These are phyloP conservation scores for Mucuna pruriens DNA, from an alignment of 306 rosid genomes.

Conservation along the genomic window DNA sequence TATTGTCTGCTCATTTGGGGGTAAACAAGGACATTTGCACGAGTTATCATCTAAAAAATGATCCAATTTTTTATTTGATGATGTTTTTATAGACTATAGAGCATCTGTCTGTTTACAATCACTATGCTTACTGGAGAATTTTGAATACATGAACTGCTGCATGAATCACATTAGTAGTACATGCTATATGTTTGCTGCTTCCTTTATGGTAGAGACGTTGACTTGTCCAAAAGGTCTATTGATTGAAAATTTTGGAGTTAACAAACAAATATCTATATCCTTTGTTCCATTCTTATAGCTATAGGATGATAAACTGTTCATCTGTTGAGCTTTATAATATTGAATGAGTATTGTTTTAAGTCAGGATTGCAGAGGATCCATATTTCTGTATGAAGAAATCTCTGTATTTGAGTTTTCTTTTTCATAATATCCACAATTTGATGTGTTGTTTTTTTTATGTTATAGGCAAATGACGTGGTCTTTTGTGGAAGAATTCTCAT, in stretches of 20 bases:
- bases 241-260: neutral
- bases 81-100: neutral
- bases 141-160: neutral
- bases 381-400: neutral
- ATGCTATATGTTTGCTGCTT: neutral
- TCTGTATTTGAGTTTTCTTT: conserved; percentile 8
- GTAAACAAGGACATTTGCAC: neutral
- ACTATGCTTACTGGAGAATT: neutral
- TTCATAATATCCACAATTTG: neutral
- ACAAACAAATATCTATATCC: neutral
- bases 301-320: conserved; percentile 20
- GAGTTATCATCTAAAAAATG: neutral
- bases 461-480: conserved; percentile 92
- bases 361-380: conserved; percentile 1
- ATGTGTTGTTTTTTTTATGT: conserved; percentile 32
- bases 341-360: neutral
- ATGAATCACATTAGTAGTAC: neutral
- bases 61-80: neutral
- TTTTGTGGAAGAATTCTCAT: conserved; percentile 97
- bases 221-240: neutral
- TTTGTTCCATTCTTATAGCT: neutral
- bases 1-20: neutral
- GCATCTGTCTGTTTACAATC: neutral
- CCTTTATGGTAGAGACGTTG: neutral
- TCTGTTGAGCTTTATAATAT: neutral